phyloP scores from a whole-genome alignment of 2,329 filamentous ascomycete genomes.

The Eutypella sp. region DNA sequence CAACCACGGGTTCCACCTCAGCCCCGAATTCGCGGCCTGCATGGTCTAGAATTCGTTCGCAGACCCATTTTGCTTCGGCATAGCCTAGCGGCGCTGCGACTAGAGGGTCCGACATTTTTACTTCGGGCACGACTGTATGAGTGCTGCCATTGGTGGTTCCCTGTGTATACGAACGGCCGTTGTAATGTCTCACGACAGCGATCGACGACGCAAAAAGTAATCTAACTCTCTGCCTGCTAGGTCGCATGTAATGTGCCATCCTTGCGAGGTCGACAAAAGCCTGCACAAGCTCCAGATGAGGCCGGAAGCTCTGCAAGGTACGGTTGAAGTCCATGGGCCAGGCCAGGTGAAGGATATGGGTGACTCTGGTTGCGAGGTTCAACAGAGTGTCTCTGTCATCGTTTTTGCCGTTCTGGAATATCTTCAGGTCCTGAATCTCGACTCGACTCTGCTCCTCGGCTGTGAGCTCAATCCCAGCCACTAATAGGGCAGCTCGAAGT shows the following conservation, averaged over 20 bases:
- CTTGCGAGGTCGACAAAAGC: conserved; percentile 1
- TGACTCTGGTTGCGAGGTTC: conserved; percentile 1
- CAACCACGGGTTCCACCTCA: conserved; percentile 31
- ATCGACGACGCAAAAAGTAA: conserved; percentile 28
- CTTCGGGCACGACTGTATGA: conserved; percentile 29
- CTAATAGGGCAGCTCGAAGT: conserved; percentile 5
- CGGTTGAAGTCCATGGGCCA: conserved; percentile 17
- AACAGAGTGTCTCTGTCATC: background rate
- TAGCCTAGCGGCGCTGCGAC: conserved; percentile 35
- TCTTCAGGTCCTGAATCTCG: conserved; percentile 1
- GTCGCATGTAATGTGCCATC: background rate
- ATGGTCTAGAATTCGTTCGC: conserved; percentile 38
- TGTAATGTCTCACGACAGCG: conserved; percentile 20
- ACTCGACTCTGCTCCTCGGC: conserved; percentile 7
- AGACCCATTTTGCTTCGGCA: conserved; percentile 40
- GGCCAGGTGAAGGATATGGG: conserved; percentile 16
- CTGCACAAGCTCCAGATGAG: conserved; percentile 6
- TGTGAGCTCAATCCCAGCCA: conserved; percentile 5
- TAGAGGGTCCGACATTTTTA: conserved; percentile 25
- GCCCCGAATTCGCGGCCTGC: conserved; percentile 28
- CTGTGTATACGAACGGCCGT: background rate
- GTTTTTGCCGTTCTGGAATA: background rate
- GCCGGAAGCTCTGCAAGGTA: conserved; percentile 8
- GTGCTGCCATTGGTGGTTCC: background rate
- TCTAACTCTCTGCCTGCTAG: conserved; percentile 6